These are phyloP conservation scores for Agroathelia rolfsii DNA, from an alignment of 1,284 basidiomycete species.

Conservation along the genomic window DNA sequence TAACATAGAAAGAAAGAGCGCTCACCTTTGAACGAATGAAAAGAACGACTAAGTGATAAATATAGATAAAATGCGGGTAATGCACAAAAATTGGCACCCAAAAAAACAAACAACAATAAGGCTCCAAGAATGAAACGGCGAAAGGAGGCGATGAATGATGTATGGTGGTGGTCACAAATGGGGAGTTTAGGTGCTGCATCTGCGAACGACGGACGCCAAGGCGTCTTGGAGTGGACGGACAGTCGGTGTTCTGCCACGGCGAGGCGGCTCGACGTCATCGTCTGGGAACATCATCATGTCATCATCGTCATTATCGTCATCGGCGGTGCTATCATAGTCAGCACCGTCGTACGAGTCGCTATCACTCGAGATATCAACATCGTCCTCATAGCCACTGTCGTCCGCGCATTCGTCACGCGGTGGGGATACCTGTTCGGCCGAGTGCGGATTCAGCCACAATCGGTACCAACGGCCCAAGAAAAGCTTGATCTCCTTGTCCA, in stretches of 20 bases:
- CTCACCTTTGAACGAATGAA: too few relatives aligned
- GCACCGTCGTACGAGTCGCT: constrained; percentile 13
- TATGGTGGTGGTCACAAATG: neutral
- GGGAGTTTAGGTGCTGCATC: neutral
- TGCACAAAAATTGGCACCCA: too few relatives aligned
- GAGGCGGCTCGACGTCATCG: constrained; percentile 13
- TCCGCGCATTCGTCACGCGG: constrained; percentile 7
- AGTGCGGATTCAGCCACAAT: constrained; percentile 36
- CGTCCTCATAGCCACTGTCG: constrained; percentile 14
- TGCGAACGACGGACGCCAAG: neutral
- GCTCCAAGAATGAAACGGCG: constrained; percentile 1
- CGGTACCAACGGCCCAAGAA: constrained; percentile 61
- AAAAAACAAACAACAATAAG: constrained; percentile 1
- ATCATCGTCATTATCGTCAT: constrained; percentile 21
- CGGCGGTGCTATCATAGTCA: constrained; percentile 18
- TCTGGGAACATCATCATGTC: constrained; percentile 15
- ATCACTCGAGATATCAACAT: constrained; percentile 8
- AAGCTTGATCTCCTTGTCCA: constrained; percentile 55
- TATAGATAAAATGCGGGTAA: too few relatives aligned
- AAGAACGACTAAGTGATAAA: too few relatives aligned
- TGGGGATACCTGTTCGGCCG: constrained; percentile 10
- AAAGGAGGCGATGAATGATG: too few relatives aligned
- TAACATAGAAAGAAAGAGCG: too few relatives aligned
- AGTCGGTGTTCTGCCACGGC: neutral
- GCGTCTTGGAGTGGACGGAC: neutral